Conservation (phyloP, 2,329 filamentous ascomycete species). For the Epicoccum nigrum region DNA sequence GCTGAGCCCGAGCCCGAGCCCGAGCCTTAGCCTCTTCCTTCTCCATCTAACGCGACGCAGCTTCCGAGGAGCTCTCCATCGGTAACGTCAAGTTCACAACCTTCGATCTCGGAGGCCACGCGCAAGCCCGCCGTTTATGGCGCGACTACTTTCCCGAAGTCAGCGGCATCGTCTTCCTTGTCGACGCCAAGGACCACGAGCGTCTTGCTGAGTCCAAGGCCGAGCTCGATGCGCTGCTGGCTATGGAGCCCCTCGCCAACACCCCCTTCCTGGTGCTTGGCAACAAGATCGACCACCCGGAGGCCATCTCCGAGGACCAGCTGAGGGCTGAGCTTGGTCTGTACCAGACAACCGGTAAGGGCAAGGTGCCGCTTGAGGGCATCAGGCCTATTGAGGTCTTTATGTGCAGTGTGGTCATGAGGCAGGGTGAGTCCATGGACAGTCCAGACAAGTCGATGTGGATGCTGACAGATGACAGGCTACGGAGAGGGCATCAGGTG, state of each 20-base stretch:
- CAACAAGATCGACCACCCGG: constrained; percentile 99
- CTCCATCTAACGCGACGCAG: constrained; percentile 51
- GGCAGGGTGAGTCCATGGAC: constrained; percentile 64
- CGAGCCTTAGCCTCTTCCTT: no score
- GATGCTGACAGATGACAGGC: constrained; percentile 13
- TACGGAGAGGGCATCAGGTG: constrained; percentile 50
- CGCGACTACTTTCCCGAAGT: constrained; percentile 47
- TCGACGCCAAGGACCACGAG: constrained; percentile 95
- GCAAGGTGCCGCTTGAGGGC: constrained; percentile 40
- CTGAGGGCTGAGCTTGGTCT: constrained; percentile 87
- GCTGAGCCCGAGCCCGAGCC: not conserved
- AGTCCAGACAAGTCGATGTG: no score
- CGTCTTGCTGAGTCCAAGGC: constrained; percentile 93
- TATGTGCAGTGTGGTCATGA: constrained; percentile 96
- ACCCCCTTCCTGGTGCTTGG: constrained; percentile 94
- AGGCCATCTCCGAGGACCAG: constrained; percentile 93
- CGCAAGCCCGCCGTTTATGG: constrained; percentile 46
- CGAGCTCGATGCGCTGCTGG: constrained; percentile 88
- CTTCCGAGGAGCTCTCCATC: constrained; percentile 64
- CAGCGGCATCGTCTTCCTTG: constrained; percentile 88
- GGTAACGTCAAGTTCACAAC: constrained; percentile 79
- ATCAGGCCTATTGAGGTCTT: constrained; percentile 80
- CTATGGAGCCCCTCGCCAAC: constrained; percentile 94
- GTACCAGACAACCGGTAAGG: constrained; percentile 66
- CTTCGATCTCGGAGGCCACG: constrained; percentile 66